Conservation (phyloP, 352 stramenopile species). For the Peronospora destructor region DNA sequence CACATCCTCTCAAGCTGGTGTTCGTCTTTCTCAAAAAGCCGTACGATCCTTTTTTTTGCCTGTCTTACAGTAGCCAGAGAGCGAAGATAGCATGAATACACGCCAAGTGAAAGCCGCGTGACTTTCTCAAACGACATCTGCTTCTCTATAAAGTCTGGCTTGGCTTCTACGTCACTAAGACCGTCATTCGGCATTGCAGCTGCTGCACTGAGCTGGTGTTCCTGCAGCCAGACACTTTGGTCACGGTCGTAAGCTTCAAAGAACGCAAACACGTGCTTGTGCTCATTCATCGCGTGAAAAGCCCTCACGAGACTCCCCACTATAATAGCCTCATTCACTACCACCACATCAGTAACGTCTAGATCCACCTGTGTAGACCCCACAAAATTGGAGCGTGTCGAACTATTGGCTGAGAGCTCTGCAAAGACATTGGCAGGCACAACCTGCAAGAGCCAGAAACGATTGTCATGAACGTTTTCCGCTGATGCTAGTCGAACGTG, state of each 20-base stretch:
- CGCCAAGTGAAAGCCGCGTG: slow-evolving; percentile 14
- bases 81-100: slow-evolving; percentile 28
- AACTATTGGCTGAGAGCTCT: slow-evolving; percentile 16
- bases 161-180: neutral
- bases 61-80: slow-evolving; percentile 24
- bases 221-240: slow-evolving; percentile 28
- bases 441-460: slow-evolving; percentile 28
- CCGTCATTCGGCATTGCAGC: slow-evolving; percentile 4
- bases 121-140: slow-evolving; percentile 3
- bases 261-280: slow-evolving; percentile 25
- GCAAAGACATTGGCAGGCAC: slow-evolving; percentile 31
- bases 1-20: slow-evolving; percentile 23
- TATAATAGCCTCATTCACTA: slow-evolving; percentile 29
- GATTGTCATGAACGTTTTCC: neutral
- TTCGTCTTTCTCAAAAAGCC: slow-evolving; percentile 24
- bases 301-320: slow-evolving; percentile 21
- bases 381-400: slow-evolving; percentile 22
- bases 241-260: slow-evolving; percentile 33
- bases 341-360: slow-evolving; percentile 14
- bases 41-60: slow-evolving; percentile 28
- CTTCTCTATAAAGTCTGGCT: slow-evolving; percentile 1
- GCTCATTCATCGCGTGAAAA: slow-evolving; percentile 21
- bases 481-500: slow-evolving; percentile 7
- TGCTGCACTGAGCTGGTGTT: slow-evolving; percentile 20
- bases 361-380: slow-evolving; percentile 9